These are phyloP conservation scores for Geosmithia flava DNA, from an alignment of 2,329 filamentous ascomycete species.

Conservation along the genomic window DNA sequence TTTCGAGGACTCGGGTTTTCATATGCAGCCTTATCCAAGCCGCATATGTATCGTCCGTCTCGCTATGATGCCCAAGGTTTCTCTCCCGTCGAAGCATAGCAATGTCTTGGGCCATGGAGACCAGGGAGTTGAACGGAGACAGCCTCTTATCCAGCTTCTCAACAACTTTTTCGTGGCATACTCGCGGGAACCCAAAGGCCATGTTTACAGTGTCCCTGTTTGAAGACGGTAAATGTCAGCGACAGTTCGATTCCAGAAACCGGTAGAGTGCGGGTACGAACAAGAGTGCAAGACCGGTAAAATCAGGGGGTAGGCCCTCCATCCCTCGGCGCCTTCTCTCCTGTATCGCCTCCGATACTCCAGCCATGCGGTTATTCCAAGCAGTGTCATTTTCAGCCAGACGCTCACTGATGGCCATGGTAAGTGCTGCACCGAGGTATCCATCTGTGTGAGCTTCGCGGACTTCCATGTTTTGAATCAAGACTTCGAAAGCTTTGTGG, in stretches of 20 bases:
- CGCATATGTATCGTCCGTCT: background rate
- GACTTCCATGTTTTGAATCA: background rate
- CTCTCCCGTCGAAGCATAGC: background rate
- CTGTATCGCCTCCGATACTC: background rate
- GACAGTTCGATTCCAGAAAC: background rate
- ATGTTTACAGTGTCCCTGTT: background rate
- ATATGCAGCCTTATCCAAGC: background rate
- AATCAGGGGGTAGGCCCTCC: background rate
- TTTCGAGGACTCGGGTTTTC: background rate
- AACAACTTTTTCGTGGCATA: background rate
- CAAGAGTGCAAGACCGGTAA: background rate
- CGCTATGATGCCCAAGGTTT: background rate
- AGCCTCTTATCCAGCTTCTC: background rate
- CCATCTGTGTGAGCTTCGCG: conserved; percentile 2
- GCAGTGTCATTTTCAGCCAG: conserved; percentile 1
- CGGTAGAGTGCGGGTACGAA: background rate
- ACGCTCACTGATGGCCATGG: conserved; percentile 3
- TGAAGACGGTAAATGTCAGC: background rate
- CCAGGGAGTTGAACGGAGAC: background rate
- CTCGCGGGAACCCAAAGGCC: background rate
- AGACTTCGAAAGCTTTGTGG: background rate
- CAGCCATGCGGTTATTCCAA: conserved; percentile 4
- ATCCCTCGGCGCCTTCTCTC: background rate
- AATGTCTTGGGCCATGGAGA: background rate
- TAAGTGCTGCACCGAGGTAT: background rate